Evolutionary conservation across 805 yeast species (phyloP), one percentile per base, ranked within the genome.

Genomic region (Kodamaea lidongshanica): DNA sequence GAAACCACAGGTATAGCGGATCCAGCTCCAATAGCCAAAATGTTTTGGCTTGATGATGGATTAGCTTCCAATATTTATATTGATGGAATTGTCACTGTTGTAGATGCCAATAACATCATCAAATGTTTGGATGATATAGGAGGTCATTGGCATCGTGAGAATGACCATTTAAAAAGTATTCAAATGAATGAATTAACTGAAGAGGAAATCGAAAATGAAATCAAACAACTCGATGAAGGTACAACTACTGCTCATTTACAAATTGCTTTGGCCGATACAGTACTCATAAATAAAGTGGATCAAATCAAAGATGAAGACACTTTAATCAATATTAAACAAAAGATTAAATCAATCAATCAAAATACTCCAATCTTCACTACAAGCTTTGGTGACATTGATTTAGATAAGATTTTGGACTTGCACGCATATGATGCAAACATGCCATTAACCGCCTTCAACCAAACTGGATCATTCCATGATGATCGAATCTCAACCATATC

Each of bases 1-100:
- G 98, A 92, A 50, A 92, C 98, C 0, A 86, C 95, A 0, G 98
- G 98, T 0, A 70, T 92, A 10, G 98, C 98, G 0, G 97, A 92
- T 50, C 98, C 98, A 0, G 96, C 88, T 0, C 97, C 97, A 0
- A 86, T 92, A 16, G 96, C 96, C 4, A 74, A 78, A 40, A 89
- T 89, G 96, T 92, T 92, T 56, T 92, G 98, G 98, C 67, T 88
- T 17, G 98, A 92, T 52, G 89, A 84, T 14, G 96, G 88, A 0
- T 63, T 92, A 35, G 70, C 79, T 10, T 78, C 95, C 4, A 79
- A 77, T 42, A 86, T 92, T 2, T 83, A 84, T 51, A 79, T 92
- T 18, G 97, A 89, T 54, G 95, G 95, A 0, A 85, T 89, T 4
- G 71, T 92, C 9, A 82, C 96, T 0, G 96, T 89, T 2, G 62